Base-by-base conservation (phyloP, 441 rosid species). In the Eutrema salsugineum region DNA sequence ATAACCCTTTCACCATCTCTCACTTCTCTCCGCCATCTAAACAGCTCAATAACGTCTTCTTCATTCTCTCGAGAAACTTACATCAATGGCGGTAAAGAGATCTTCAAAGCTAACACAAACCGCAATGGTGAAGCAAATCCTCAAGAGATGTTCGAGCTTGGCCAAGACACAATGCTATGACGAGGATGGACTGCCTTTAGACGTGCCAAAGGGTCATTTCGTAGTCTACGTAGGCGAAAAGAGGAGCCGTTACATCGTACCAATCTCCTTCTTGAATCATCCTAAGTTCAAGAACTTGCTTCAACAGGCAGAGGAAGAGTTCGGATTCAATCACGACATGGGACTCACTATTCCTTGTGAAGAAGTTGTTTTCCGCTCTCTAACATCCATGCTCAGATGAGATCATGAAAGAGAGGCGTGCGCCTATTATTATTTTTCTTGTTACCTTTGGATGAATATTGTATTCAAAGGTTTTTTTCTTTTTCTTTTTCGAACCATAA, bases 191-290 rank as follows among this genome's bases (percentile, higher is more conserved):
- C 84, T 89, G 22, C 98, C 98, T 14, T 56, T 87, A 32, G 99
- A 94, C 60, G 98, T 94, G 38, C 99, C 99, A 2, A 94, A 87
- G 77, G 99, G 99, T 10, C 99, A 94, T 78, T 94, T 94, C n/a
- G 88, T 84, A 1, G 98, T 94, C 28, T 94, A 94, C 39, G 98
- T 94, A 12, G 99, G 99, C 0, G 84, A 90, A 63, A 87, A 85
- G 63, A 67, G 99, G 66, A 85, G 86, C 12, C 86, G 99, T 77
- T 85, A 90, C 85, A 88, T 94, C 59, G 90, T 94, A 16, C 98
- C 99, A 0, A 89, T 94, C 80, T 89, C 97, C 0, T 83, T 90
- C 75, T 74, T 94, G 78, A 76, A 78, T 54, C 88, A 82, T 65
- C 97, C 98, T 8, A 86, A 90, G 70, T 92, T 92, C 70, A 96